phyloP scores from a whole-genome alignment of 2,329 filamentous ascomycete species.

The Venturia oleaginea region DNA sequence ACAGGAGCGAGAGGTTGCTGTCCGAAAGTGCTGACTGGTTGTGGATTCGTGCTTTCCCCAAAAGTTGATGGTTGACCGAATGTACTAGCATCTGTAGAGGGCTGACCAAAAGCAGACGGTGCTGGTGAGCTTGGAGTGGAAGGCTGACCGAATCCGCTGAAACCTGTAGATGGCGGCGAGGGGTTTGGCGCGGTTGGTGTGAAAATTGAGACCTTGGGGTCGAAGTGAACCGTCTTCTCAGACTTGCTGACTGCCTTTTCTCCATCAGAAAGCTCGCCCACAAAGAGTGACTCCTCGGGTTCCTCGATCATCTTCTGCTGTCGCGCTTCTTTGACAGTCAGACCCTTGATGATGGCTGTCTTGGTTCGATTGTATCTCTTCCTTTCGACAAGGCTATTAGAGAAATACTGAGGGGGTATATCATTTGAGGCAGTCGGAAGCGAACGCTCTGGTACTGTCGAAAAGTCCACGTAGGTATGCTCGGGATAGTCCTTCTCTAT shows the following conservation, averaged over 20 bases:
- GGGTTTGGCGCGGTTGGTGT: slow-evolving; percentile 1
- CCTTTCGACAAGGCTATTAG: slow-evolving; percentile 45
- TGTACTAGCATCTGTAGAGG: neutral
- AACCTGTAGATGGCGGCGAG: slow-evolving; percentile 8
- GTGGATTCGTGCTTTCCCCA: neutral
- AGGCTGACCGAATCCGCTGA: slow-evolving; percentile 5
- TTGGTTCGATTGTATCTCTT: slow-evolving; percentile 48
- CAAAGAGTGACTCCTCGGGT: slow-evolving; percentile 23
- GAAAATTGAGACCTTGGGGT: neutral
- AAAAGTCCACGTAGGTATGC: slow-evolving; percentile 42
- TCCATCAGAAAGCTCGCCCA: slow-evolving; percentile 25
- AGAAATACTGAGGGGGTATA: slow-evolving; percentile 43
- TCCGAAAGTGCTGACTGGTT: neutral
- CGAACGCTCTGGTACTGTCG: slow-evolving; percentile 32
- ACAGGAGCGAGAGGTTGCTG: neutral
- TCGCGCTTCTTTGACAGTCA: slow-evolving; percentile 44
- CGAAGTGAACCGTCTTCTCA: slow-evolving; percentile 14
- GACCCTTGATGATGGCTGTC: slow-evolving; percentile 48
- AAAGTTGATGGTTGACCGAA: slow-evolving; percentile 8
- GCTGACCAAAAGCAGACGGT: slow-evolving; percentile 1
- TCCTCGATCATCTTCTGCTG: slow-evolving; percentile 41
- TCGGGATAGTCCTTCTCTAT: slow-evolving; percentile 36
- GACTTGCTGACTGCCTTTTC: slow-evolving; percentile 15
- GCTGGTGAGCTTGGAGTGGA: neutral
- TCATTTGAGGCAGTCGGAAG: slow-evolving; percentile 22